Evolutionary conservation across 192 early-diverging fungal species (phyloP), one percentile per base, ranked within the genome.

Genomic region (Chytriomyces confervae): DNA sequence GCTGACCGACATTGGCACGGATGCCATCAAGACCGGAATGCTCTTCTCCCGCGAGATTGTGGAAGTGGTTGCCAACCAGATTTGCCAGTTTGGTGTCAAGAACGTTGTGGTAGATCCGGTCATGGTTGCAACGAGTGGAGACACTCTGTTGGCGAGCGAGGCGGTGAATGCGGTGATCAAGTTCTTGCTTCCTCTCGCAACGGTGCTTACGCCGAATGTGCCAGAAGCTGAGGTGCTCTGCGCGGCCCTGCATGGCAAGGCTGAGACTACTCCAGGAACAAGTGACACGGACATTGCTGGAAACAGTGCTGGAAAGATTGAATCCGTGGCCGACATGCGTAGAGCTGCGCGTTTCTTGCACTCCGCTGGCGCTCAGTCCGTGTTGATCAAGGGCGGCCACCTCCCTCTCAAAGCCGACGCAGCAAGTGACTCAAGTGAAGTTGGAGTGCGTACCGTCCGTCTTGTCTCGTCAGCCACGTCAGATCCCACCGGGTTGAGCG

Each of bases 331-430:
- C 0, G 86, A 90, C 51, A 93, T 95, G 90, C 81, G 83, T 24
- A 43, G 57, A 5, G 92, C 93, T 7, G 91, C 91, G 1, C 62
- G 79, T 61, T 77, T 87, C 13, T 71, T 95, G 36, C 83, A 86
- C 18, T 36, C 57, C 0, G 79, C 90, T 27, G 92, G 92, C 5
- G 81, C 91, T 23, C 76, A 81, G 45, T 78, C 86, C 57, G 89
- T 93, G 1, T 71, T 96, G 9, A 72, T 96, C 64, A 96, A 96
- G 81, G 95, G 95, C 23, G 95, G 95, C 7, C 95, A 96, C 80
- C 65, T 93, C 70, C 90, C 93, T 49, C 44, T 87, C 10, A 47
- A 47, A 36, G 20, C 43, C 8, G 27, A 29, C 27, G 10, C 50
- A n/a, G 51, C 27, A 2, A 43, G 6, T 9, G 2, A 11, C 27